Conservation (phyloP, 768 basidiomycete species). For the Terana coerulea region DNA sequence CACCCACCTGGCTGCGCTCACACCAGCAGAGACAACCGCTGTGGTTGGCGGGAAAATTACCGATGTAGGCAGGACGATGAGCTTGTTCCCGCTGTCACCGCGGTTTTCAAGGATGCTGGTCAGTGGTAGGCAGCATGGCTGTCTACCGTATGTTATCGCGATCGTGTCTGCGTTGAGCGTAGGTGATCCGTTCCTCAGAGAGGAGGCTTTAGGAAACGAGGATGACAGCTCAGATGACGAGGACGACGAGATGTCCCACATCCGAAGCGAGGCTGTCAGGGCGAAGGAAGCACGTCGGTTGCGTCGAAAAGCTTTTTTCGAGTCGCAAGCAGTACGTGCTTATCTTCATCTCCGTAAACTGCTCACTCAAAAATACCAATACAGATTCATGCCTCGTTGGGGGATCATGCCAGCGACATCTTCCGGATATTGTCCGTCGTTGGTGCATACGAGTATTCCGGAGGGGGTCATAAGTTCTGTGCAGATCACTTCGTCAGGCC, state of each 20-base stretch:
- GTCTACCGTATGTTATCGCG: conserved; percentile 87
- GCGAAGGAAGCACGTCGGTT: conserved; percentile 55
- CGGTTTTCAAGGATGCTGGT: conserved; percentile 96
- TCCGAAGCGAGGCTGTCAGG: conserved; percentile 44
- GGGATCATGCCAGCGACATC: conserved; percentile 77
- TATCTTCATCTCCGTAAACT: background rate
- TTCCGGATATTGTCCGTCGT: conserved; percentile 90
- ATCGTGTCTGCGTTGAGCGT: conserved; percentile 90
- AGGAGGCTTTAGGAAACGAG: conserved; percentile 52
- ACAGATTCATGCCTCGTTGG: conserved; percentile 77
- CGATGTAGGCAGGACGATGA: conserved; percentile 87
- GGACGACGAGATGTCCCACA: conserved; percentile 35
- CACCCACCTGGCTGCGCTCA: conserved; percentile 78
- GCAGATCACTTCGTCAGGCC: conserved; percentile 82
- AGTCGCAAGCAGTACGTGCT: conserved; percentile 66
- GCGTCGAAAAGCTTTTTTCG: conserved; percentile 76
- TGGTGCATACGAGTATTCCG: conserved; percentile 93
- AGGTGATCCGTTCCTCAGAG: conserved; percentile 92
- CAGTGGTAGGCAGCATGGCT: conserved; percentile 79
- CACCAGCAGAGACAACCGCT: conserved; percentile 5
- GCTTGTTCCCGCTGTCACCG: conserved; percentile 90
- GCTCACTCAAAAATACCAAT: background rate
- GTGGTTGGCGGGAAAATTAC: conserved; percentile 66
- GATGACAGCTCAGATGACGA: conserved; percentile 36
- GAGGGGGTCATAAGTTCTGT: conserved; percentile 80